phyloP scores from a whole-genome alignment of 2,329 filamentous ascomycete genomes.

The Xylogone sp. region DNA sequence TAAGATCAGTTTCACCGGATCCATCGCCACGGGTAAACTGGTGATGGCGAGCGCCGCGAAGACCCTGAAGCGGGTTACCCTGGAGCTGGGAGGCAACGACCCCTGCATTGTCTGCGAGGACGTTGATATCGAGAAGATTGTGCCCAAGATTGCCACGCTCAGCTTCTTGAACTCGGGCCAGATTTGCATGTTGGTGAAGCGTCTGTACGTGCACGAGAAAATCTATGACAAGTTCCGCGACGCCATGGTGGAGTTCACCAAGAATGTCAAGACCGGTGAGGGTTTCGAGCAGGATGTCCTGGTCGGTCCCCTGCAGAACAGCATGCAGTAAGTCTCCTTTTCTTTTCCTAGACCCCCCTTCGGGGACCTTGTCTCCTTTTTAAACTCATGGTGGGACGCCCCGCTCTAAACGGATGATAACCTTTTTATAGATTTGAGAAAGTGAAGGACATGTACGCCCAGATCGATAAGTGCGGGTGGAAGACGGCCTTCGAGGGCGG shows the following conservation, averaged over 20 bases:
- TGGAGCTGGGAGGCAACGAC: constrained; percentile 51
- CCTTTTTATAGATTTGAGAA: constrained; percentile 34
- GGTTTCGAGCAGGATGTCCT: constrained; percentile 29
- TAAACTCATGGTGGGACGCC: no score
- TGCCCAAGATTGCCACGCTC: constrained; percentile 38
- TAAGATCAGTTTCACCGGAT: constrained; percentile 55
- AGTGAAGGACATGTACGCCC: constrained; percentile 50
- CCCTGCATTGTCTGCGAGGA: constrained; percentile 48
- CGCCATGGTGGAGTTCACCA: constrained; percentile 43
- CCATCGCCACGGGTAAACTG: constrained; percentile 41
- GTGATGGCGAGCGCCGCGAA: constrained; percentile 44
- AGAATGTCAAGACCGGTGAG: constrained; percentile 35
- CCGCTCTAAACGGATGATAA: no score
- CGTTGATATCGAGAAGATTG: constrained; percentile 41
- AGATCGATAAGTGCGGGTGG: constrained; percentile 49
- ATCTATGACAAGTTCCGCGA: constrained; percentile 44
- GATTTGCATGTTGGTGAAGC: constrained; percentile 52
- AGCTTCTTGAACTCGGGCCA: constrained; percentile 50
- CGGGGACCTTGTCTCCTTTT: no score
- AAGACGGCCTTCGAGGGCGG: constrained; percentile 41
- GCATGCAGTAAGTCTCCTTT: constrained; percentile 47
- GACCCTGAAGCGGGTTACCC: constrained; percentile 48
- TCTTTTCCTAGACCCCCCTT: no score
- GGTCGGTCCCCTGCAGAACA: constrained; percentile 58
- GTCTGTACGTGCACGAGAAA: constrained; percentile 55